Evolutionary conservation across 2,329 filamentous ascomycete species (phyloP), one percentile per base, ranked within the genome.

Genomic region (Aspergillus ochraceoroseus): DNA sequence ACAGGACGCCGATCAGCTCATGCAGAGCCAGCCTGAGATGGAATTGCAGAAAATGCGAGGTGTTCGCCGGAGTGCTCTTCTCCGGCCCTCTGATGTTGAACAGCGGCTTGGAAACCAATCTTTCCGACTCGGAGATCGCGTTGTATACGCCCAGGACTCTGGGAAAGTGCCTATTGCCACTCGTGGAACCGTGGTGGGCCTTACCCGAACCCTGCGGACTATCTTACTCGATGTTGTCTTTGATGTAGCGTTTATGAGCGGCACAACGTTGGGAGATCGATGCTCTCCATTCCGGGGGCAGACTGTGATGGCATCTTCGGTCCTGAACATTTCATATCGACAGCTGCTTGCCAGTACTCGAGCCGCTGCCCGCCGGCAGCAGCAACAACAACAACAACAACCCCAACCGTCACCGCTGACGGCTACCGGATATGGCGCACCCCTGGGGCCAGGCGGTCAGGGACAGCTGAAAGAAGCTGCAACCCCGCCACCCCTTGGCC

Each of bases 61-160:
- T 40, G 87, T 95, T 30, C 92, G 92, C 34, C 82, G 94, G 37
- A 83, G 82, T 52, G 92, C 88, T 6, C 72, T 98, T 12, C 74
- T 98, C 57, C 94, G 94, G 60, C 94, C 94, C n/a, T 77, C 82
- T 1, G 92, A 98, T 66, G 89, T 89, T n/a, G 89, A 95, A 64
- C 86, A 95, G 61, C 83, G 89, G 38, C 78, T 96, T 27, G 82
- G 86, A 41, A 84, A 85, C 61, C 94, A 98, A 63, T 75, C 66
- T 13, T 98, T 95, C 65, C 66, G 68, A 40, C 76, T 98, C 20
- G 92, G 92, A 38, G 89, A 98, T 64, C 84, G 94, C 14, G 79
- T 98, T 15, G 86, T 94, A 27, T 98, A 95, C 62, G 87, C 89
- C 6, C 85, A 89, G 55, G 86, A 90, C 52, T 87, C 89, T 40